These are phyloP conservation scores for Blastobotrys parvus DNA, from an alignment of 805 yeast genomes.

Conservation along the genomic window DNA sequence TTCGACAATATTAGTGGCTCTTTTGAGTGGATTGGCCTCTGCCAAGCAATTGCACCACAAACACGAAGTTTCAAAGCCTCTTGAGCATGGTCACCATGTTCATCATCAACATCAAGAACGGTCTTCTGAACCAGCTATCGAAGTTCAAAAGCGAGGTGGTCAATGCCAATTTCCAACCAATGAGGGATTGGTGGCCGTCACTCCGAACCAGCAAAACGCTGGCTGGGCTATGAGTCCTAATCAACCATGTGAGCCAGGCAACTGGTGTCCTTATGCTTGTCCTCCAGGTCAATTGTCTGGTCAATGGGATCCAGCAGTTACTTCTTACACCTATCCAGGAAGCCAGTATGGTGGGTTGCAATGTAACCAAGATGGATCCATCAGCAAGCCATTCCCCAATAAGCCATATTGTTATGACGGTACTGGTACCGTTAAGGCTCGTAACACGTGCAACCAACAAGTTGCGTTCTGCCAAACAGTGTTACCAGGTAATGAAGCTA, in stretches of 20 bases:
- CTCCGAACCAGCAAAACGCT: constrained; percentile 47
- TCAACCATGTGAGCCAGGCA: constrained; percentile 63
- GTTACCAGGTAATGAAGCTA: constrained; percentile 88
- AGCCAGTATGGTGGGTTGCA: constrained; percentile 78
- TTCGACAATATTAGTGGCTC: too few relatives aligned
- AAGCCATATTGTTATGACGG: constrained; percentile 69
- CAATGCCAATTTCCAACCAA: constrained; percentile 60
- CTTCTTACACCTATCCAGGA: constrained; percentile 65
- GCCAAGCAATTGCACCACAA: too few relatives aligned
- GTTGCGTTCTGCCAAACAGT: constrained; percentile 92
- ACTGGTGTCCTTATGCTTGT: constrained; percentile 87
- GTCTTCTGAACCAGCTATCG: not conserved
- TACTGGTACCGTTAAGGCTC: constrained; percentile 58
- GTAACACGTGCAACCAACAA: constrained; percentile 45
- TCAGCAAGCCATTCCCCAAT: constrained; percentile 51
- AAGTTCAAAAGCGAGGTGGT: constrained; percentile 13
- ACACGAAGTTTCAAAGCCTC: too few relatives aligned
- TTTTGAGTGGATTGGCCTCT: too few relatives aligned
- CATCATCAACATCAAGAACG: not conserved
- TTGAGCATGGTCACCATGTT: not conserved
- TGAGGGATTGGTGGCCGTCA: constrained; percentile 62
- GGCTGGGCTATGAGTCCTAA: constrained; percentile 88
- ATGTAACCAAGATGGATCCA: constrained; percentile 63
- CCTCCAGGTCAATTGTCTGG: constrained; percentile 80
- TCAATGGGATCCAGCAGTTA: constrained; percentile 78